phyloP scores from a whole-genome alignment of 2,329 filamentous ascomycete genomes.

The Exophiala xenobiotica region DNA sequence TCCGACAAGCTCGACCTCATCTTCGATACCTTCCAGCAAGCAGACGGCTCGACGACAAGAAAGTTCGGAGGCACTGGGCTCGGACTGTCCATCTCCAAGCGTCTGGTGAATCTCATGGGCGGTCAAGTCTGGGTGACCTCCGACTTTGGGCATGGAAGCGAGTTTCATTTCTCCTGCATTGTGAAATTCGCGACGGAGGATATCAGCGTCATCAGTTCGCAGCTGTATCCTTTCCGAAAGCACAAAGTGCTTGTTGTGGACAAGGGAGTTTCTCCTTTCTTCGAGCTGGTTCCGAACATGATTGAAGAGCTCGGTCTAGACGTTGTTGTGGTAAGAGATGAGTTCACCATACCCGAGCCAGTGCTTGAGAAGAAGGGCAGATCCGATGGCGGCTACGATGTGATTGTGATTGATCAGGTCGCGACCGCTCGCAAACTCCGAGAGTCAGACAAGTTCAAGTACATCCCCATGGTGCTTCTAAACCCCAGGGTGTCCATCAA shows the following conservation, averaged over 20 bases:
- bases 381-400: constrained; percentile 73
- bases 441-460: constrained; percentile 92
- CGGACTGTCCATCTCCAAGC: constrained; percentile 90
- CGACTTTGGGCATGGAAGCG: constrained; percentile 84
- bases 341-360: constrained; percentile 61
- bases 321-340: constrained; percentile 81
- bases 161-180: constrained; percentile 94
- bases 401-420: constrained; percentile 92
- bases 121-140: constrained; percentile 96
- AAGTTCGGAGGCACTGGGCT: constrained; percentile 95
- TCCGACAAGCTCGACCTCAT: constrained; percentile 94
- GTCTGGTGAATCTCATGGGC: constrained; percentile 92
- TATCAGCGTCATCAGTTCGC: constrained; percentile 72
- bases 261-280: constrained; percentile 77
- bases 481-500: constrained; percentile 87
- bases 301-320: constrained; percentile 75
- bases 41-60: constrained; percentile 91
- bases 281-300: constrained; percentile 74
- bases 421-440: constrained; percentile 83
- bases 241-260: constrained; percentile 95
- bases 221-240: constrained; percentile 84
- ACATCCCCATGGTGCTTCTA: constrained; percentile 89
- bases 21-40: constrained; percentile 98
- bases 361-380: constrained; percentile 50
- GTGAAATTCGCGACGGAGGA: constrained; percentile 82